Conservation (phyloP, 2,329 filamentous ascomycete species). For the Amauroascus verrucosus region DNA sequence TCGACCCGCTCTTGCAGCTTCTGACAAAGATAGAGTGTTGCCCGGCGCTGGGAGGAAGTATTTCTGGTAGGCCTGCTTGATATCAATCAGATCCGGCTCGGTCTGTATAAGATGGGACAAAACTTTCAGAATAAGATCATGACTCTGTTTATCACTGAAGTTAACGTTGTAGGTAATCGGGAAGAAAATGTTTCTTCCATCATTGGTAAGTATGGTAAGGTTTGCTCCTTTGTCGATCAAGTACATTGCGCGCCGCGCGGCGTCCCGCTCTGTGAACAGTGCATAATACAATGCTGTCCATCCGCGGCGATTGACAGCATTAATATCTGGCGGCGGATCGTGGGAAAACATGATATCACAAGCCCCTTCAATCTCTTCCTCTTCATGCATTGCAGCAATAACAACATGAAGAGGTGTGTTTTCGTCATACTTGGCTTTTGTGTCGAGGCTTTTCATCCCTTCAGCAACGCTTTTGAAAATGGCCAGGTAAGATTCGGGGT, state of each 20-base stretch:
- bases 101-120: constrained; percentile 15
- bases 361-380: constrained; percentile 21
- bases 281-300: constrained; percentile 20
- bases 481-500: constrained; percentile 19
- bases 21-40: constrained; percentile 15
- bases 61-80: constrained; percentile 15
- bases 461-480: constrained; percentile 17
- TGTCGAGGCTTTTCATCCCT: constrained; percentile 16
- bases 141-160: constrained; percentile 19
- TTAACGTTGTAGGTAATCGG: constrained; percentile 18
- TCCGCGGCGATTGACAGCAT: constrained; percentile 17
- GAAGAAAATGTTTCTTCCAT: constrained; percentile 20
- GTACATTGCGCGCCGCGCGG: constrained; percentile 17
- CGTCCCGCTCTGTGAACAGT: constrained; percentile 17
- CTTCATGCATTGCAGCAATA: constrained; percentile 17
- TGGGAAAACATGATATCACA: constrained; percentile 19
- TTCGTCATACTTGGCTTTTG: constrained; percentile 16
- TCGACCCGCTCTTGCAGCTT: constrained; percentile 17
- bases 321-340: constrained; percentile 17
- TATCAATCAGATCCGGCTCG: constrained; percentile 2
- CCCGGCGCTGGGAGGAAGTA: constrained; percentile 15
- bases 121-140: constrained; percentile 18
- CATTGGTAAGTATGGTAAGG: constrained; percentile 9
- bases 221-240: constrained; percentile 20
- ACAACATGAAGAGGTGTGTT: constrained; percentile 22